phyloP scores from a whole-genome alignment of 768 basidiomycete genomes.

The Serendipita sp. region DNA sequence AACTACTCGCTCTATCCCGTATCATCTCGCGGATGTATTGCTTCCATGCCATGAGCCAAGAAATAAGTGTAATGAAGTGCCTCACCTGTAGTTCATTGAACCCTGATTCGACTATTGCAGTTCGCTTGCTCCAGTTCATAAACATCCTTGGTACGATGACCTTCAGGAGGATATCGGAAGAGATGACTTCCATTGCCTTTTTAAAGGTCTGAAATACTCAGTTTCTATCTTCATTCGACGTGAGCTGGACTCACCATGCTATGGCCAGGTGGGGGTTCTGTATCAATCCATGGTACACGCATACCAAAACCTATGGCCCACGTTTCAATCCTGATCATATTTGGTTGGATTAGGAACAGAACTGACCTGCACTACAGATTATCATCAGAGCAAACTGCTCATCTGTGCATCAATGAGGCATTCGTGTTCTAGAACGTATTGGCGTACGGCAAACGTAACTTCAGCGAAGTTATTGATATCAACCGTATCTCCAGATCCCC shows the following conservation, averaged over 20 bases:
- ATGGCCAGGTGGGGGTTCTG: not conserved
- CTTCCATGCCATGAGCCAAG: constrained; percentile 9
- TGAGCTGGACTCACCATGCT: not conserved
- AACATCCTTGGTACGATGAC: not conserved
- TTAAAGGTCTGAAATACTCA: not conserved
- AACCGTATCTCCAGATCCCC: constrained; percentile 8
- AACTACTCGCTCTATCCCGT: constrained; percentile 1
- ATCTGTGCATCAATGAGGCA: not conserved
- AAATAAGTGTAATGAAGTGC: not conserved
- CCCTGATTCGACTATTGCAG: not conserved
- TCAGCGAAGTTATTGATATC: constrained; percentile 10
- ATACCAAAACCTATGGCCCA: not conserved
- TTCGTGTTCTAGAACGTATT: not conserved
- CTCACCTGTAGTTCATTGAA: not conserved
- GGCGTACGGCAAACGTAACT: not conserved
- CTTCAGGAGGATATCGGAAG: not conserved
- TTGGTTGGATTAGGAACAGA: not conserved
- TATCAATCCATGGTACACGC: not conserved
- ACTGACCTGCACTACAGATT: constrained; percentile 9
- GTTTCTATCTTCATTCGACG: not conserved
- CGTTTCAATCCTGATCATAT: too few species aligned
- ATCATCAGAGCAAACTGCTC: not conserved
- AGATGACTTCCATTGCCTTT: not conserved
- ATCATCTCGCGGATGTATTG: constrained; percentile 13
- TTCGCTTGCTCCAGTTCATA: not conserved